phyloP scores from a whole-genome alignment of 202 grass and related monocot species.

The Cymbopogon flexuosus region DNA sequence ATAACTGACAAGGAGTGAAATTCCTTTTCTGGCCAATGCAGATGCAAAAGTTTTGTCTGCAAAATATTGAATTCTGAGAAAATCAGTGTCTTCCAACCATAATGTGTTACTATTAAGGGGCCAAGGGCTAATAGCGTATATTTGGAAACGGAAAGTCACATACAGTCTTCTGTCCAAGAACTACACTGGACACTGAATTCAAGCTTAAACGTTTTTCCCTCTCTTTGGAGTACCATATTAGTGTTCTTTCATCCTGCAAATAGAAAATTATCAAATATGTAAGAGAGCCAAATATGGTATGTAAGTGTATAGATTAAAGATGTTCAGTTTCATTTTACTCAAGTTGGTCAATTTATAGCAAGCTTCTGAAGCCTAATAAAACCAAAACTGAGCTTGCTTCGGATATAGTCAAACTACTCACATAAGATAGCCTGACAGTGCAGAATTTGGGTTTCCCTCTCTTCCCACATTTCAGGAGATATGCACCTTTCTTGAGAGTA shows the following conservation, averaged over 20 bases:
- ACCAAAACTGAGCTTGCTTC: neutral
- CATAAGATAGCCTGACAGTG: slow-evolving; percentile 64
- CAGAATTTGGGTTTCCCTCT: slow-evolving; percentile 91
- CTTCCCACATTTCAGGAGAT: slow-evolving; percentile 85
- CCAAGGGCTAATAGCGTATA: slow-evolving; percentile 13
- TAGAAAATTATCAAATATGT: slow-evolving; percentile 2
- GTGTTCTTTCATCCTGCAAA: slow-evolving; percentile 76
- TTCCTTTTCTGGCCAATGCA: slow-evolving; percentile 76
- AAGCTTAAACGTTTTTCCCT: slow-evolving; percentile 72
- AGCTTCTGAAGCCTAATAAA: neutral
- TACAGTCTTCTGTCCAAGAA: slow-evolving; percentile 88
- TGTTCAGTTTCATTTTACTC: neutral
- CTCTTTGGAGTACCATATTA: slow-evolving; percentile 84
- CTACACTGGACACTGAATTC: slow-evolving; percentile 61
- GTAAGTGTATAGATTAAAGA: neutral
- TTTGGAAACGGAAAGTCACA: slow-evolving; percentile 23
- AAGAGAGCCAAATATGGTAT: neutral
- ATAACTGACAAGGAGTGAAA: slow-evolving; percentile 80
- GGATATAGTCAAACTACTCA: slow-evolving; percentile 39
- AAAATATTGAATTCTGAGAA: slow-evolving; percentile 39
- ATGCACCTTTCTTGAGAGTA: slow-evolving; percentile 75
- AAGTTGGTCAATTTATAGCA: neutral
- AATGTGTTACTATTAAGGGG: neutral
- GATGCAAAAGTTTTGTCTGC: slow-evolving; percentile 77
- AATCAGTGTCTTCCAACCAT: neutral